These are phyloP conservation scores for Fusarium marasasianum DNA, from an alignment of 2,329 filamentous ascomycete genomes.

Conservation along the genomic window DNA sequence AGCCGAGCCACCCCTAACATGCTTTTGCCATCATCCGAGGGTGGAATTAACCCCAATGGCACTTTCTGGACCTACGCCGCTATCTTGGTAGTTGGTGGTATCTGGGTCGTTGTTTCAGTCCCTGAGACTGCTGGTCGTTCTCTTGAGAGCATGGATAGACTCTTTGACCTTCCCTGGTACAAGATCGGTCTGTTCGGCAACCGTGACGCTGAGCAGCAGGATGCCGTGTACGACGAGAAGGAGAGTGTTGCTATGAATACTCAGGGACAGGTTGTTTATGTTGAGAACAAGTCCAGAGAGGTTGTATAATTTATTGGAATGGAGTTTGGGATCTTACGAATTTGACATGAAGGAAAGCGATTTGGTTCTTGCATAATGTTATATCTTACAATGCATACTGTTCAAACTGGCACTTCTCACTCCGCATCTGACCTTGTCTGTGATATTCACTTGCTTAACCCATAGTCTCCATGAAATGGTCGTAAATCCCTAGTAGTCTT, in stretches of 20 bases:
- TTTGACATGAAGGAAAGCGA: not conserved
- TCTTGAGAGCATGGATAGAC: slow-evolving; percentile 19
- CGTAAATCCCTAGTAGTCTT: not conserved
- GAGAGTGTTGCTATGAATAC: not conserved
- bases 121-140: slow-evolving; percentile 14
- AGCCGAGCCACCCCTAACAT: slow-evolving; percentile 15
- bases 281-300: slow-evolving; percentile 9
- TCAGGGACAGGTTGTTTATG: slow-evolving; percentile 2
- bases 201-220: slow-evolving; percentile 15
- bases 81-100: not conserved
- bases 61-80: slow-evolving; percentile 16
- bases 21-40: not conserved
- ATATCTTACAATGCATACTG: not conserved
- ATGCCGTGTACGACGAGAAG: slow-evolving; percentile 13
- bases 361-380: not conserved
- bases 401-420: rapidly evolving
- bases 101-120: slow-evolving; percentile 8
- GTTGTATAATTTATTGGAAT: not conserved
- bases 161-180: slow-evolving; percentile 18
- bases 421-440: not conserved
- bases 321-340: not conserved
- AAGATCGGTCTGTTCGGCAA: slow-evolving; percentile 17
- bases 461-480: not conserved
- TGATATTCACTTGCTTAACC: too few species aligned
- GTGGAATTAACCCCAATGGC: slow-evolving; percentile 13